phyloP scores from a whole-genome alignment of 78 protist species.

The Capsaspora owczarzaki region DNA sequence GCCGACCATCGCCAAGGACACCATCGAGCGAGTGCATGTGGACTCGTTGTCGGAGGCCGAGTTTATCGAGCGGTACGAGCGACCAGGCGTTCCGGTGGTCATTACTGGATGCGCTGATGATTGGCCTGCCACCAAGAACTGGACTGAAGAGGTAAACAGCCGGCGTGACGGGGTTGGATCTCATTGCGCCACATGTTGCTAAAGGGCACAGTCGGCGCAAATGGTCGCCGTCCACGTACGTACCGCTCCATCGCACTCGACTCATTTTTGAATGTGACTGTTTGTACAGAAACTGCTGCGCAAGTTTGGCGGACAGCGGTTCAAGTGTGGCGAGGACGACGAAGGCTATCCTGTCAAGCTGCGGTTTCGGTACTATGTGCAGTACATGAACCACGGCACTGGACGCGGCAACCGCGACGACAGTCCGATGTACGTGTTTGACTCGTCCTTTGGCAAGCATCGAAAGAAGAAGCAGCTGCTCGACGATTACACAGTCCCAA shows the following conservation, averaged over 20 bases:
- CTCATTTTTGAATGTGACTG: not conserved
- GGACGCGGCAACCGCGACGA: not conserved
- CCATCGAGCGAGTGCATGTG: no score
- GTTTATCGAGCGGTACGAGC: not conserved
- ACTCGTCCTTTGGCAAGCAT: conserved; percentile 13
- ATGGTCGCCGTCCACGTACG: no score
- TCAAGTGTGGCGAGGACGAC: conserved; percentile 1
- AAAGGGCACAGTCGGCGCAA: no score
- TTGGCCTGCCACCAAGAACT: not conserved
- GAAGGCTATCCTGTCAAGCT: not conserved
- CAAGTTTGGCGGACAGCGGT: not conserved
- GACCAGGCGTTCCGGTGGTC: not conserved
- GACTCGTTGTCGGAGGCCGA: not conserved
- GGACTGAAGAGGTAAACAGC: not conserved
- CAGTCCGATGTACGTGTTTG: not conserved
- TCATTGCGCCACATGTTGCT: no score
- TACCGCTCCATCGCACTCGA: no score
- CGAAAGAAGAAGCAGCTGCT: not conserved
- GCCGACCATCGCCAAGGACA: no score
- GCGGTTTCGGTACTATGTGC: not conserved
- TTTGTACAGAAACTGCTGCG: not conserved
- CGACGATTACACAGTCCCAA: conserved; percentile 21
- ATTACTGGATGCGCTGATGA: not conserved
- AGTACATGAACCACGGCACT: not conserved
- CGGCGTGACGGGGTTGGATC: no score